Conservation (phyloP, 305 asterid genomes). For the Fraxinus xanthoxyloides region DNA sequence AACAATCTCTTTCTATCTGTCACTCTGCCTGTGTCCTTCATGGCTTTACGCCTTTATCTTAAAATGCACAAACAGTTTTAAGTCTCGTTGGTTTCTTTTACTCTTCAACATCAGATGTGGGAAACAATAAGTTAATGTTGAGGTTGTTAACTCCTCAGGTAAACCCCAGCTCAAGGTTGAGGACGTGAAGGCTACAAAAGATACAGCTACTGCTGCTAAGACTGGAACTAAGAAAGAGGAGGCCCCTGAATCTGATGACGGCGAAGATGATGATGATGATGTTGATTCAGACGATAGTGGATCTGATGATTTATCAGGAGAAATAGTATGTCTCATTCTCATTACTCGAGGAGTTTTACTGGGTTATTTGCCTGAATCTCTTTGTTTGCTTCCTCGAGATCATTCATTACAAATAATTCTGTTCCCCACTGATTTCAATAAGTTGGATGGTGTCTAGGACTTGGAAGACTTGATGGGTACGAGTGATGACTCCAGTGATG, state of each 20-base stretch:
- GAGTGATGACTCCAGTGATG: slow-evolving; percentile 29
- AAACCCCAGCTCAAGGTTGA: slow-evolving; percentile 14
- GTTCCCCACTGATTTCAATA: not conserved
- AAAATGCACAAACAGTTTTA: not conserved
- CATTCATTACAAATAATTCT: not conserved
- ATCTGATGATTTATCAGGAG: slow-evolving; percentile 25
- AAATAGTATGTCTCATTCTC: slow-evolving; percentile 27
- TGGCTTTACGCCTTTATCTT: too few species aligned
- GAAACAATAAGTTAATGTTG: not conserved
- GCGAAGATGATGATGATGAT: slow-evolving; percentile 25
- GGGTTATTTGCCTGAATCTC: not conserved
- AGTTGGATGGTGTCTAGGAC: slow-evolving; percentile 33
- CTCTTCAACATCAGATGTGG: not conserved
- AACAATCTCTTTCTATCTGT: not conserved
- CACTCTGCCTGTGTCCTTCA: too few species aligned
- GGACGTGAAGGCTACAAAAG: slow-evolving; percentile 18
- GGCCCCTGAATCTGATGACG: slow-evolving; percentile 28
- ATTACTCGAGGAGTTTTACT: not conserved
- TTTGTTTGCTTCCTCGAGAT: not conserved
- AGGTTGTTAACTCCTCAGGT: slow-evolving; percentile 12
- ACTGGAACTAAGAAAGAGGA: slow-evolving; percentile 22
- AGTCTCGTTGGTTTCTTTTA: not conserved
- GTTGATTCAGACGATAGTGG: slow-evolving; percentile 27
- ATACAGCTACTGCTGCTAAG: slow-evolving; percentile 3
- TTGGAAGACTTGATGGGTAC: slow-evolving; percentile 36